Percentiles rank a stretch among this genome's conserved stretches.
These are phyloP conservation scores for Fusarium illudens DNA, from an alignment of 2,329 filamentous ascomycete species.

Conservation along the genomic window DNA sequence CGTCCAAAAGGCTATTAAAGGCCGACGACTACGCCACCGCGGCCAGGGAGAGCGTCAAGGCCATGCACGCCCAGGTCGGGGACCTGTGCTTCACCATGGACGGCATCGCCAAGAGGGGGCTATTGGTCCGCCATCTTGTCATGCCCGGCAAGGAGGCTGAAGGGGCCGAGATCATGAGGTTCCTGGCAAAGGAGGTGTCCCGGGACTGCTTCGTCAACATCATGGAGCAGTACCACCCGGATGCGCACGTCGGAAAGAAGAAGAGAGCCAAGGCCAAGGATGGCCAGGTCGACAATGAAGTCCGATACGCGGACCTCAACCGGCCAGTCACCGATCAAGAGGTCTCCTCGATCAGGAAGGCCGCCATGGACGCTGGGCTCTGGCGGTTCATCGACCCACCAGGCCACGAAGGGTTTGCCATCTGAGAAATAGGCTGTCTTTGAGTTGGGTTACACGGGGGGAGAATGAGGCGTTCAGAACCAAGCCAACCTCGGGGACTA, in stretches of 20 bases:
- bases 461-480: conserved; percentile 10
- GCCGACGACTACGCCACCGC: conserved; percentile 77
- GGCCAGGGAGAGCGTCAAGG: conserved; percentile 79
- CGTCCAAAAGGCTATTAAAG: conserved; percentile 77
- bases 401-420: conserved; percentile 60
- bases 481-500: conserved; percentile 28
- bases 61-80: conserved; percentile 83
- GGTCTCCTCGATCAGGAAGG: conserved; percentile 69
- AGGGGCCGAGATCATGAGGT: conserved; percentile 76
- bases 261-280: conserved; percentile 45
- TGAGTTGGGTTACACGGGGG: conserved; percentile 13
- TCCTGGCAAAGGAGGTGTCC: conserved; percentile 77
- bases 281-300: conserved; percentile 56
- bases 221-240: conserved; percentile 88
- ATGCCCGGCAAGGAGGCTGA: conserved; percentile 85
- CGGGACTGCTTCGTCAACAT: conserved; percentile 82
- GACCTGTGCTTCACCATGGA: conserved; percentile 84
- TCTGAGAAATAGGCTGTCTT: conserved; percentile 45
- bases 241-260: conserved; percentile 81
- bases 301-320: conserved; percentile 81
- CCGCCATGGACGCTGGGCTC: conserved; percentile 74
- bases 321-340: conserved; percentile 67
- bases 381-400: conserved; percentile 80
- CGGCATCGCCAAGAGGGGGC: conserved; percentile 79
- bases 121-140: conserved; percentile 81